These are phyloP conservation scores for Trypanosoma mega DNA, from an alignment of 208 protist genomes.

Conservation along the genomic window DNA sequence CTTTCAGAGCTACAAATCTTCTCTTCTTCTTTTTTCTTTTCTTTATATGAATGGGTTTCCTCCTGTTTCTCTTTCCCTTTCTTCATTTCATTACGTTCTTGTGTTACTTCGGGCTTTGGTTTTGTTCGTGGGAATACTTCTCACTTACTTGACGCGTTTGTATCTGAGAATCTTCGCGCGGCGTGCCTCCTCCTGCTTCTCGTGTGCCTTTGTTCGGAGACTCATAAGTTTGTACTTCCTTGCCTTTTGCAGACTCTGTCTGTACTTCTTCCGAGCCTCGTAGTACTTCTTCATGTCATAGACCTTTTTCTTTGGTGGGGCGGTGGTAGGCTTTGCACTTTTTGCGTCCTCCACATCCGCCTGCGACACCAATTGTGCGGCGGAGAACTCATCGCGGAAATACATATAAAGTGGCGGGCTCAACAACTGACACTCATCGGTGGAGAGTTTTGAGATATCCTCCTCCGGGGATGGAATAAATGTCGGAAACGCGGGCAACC, in stretches of 20 bases:
- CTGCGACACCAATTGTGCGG: slow-evolving; percentile 84
- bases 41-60: too few species aligned
- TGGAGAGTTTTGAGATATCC: slow-evolving; percentile 81
- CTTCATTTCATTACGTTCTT: too few species aligned
- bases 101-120: too few species aligned
- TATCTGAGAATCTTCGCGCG: slow-evolving; percentile 85
- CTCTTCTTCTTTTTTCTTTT: too few species aligned
- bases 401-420: slow-evolving; percentile 89
- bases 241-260: slow-evolving; percentile 79
- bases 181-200: slow-evolving; percentile 90
- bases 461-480: slow-evolving; percentile 84
- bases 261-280: slow-evolving; percentile 87
- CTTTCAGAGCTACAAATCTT: too few species aligned
- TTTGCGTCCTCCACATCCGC: slow-evolving; percentile 90
- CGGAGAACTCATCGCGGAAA: slow-evolving; percentile 88
- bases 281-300: slow-evolving; percentile 93
- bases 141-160: slow-evolving; percentile 88
- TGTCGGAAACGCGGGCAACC: slow-evolving; percentile 88
- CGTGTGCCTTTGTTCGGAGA: slow-evolving; percentile 77
- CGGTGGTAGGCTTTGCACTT: slow-evolving; percentile 71
- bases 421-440: slow-evolving; percentile 89
- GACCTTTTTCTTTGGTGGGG: slow-evolving; percentile 83
- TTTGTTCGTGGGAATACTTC: too few species aligned
- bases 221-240: slow-evolving; percentile 87
- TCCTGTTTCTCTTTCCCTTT: too few species aligned